Conservation (phyloP, 2,329 filamentous ascomycete genomes). For the Penicillium italicum region DNA sequence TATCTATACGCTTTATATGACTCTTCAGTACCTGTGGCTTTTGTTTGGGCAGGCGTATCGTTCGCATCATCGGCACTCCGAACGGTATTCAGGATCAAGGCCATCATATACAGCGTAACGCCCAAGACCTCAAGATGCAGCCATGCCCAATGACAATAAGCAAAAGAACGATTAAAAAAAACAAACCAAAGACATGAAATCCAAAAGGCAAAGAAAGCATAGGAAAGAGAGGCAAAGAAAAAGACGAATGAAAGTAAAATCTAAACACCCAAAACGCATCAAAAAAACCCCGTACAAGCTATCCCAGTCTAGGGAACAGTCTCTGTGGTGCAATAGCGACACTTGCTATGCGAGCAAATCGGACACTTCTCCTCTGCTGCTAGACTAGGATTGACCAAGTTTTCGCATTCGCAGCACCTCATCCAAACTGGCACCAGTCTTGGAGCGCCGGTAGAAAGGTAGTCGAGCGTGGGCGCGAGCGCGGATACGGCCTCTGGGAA, state of each 20-base stretch:
- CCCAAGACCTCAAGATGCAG: neutral
- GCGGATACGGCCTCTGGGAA: neutral
- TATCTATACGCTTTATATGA: neutral
- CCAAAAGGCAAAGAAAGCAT: neutral
- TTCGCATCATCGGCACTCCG: neutral
- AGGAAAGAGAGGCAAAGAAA: neutral
- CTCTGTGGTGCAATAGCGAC: neutral
- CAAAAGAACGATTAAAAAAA: neutral
- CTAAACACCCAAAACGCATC: too few species aligned
- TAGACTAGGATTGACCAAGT: constrained; percentile 21
- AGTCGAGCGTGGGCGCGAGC: neutral
- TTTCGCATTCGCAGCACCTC: constrained; percentile 23
- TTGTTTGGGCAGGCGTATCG: neutral
- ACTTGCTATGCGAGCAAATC: neutral
- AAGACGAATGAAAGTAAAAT: too few species aligned
- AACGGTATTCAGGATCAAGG: neutral
- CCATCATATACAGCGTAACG: neutral
- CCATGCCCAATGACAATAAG: neutral
- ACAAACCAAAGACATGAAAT: neutral
- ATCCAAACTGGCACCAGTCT: constrained; percentile 18
- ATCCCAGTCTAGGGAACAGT: neutral
- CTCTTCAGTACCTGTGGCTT: neutral
- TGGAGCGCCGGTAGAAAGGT: neutral
- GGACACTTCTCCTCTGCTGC: neutral
- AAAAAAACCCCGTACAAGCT: neutral